Conservation (phyloP, 2,329 filamentous ascomycete species). For the Ophiostoma sp. region DNA sequence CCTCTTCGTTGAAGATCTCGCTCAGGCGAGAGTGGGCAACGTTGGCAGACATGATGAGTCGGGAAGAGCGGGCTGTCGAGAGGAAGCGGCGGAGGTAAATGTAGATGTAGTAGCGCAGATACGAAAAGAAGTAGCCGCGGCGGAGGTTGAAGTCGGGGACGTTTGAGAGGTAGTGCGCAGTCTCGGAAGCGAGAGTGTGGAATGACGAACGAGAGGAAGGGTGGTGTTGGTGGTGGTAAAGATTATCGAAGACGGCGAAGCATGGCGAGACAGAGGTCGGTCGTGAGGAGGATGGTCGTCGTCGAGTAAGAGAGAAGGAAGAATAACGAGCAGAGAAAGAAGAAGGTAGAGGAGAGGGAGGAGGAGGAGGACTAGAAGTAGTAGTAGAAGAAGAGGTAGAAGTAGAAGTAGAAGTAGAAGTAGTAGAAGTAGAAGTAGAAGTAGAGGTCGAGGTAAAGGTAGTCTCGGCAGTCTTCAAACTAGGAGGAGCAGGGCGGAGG, state of each 20-base stretch:
- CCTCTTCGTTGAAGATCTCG: conserved; percentile 27
- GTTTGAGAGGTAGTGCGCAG: background rate
- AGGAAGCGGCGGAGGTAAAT: conserved; percentile 6
- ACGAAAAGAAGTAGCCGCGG: background rate
- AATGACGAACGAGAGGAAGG: conserved; percentile 5
- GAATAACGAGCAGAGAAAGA: background rate
- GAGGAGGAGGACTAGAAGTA: background rate
- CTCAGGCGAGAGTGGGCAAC: conserved; percentile 24
- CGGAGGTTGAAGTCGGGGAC: background rate
- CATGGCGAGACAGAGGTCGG: conserved; percentile 17
- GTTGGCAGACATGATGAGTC: conserved; percentile 24
- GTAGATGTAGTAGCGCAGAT: background rate
- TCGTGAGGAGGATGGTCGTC: conserved; percentile 8
- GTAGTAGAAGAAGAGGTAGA: background rate
- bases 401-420: background rate
- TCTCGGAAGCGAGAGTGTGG: conserved; percentile 9
- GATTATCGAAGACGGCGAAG: conserved; percentile 11
- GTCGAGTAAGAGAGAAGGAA: background rate
- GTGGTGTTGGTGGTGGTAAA: background rate
- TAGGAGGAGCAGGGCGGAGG: background rate
- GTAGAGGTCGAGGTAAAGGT: background rate
- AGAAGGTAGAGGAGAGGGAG: background rate
- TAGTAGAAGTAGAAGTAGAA: background rate
- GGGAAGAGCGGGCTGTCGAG: background rate
- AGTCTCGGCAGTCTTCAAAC: background rate